Percentiles rank a stretch among this genome's conserved stretches.
These are phyloP conservation scores for Kazachstania martiniae DNA, from an alignment of 805 yeast genomes.

Conservation along the genomic window DNA sequence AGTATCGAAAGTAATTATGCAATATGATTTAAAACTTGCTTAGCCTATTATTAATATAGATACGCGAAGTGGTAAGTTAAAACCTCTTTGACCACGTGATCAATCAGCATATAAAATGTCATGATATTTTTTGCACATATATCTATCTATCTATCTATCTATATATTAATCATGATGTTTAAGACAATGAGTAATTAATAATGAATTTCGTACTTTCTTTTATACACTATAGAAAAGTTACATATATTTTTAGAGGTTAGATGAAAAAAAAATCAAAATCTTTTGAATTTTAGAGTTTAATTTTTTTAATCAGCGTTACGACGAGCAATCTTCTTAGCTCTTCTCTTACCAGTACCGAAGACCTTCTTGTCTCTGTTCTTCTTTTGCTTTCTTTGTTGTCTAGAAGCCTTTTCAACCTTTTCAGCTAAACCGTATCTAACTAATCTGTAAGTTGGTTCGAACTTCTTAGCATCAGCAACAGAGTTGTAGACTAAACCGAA, in stretches of 20 bases:
- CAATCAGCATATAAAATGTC: too few relatives aligned
- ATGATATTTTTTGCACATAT: too few relatives aligned
- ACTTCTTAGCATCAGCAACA: slow-evolving; percentile 93
- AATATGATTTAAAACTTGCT: too few relatives aligned
- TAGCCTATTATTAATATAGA: too few relatives aligned
- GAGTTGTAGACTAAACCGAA: slow-evolving; percentile 98
- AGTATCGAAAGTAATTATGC: too few relatives aligned
- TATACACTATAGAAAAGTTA: not conserved
- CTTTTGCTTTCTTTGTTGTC: slow-evolving; percentile 99
- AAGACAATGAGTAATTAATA: not conserved
- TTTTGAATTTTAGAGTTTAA: slow-evolving; percentile 1
- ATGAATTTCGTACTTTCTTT: not conserved
- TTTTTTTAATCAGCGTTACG: slow-evolving; percentile 68
- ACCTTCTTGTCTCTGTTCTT: slow-evolving; percentile 99
- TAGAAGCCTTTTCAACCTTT: slow-evolving; percentile 93
- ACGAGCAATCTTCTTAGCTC: slow-evolving; percentile 85
- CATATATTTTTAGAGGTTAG: not conserved
- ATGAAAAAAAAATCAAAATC: slow-evolving; percentile 3
- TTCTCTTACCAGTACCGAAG: slow-evolving; percentile 95
- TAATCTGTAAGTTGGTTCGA: slow-evolving; percentile 98
- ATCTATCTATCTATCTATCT: too few relatives aligned
- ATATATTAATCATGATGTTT: not conserved
- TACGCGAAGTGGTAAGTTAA: too few relatives aligned
- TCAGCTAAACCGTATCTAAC: slow-evolving; percentile 97
- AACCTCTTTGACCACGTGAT: too few relatives aligned